These are phyloP conservation scores for Aspergillus sclerotioniger DNA, from an alignment of 495 filamentous ascomycete genomes.

Conservation along the genomic window DNA sequence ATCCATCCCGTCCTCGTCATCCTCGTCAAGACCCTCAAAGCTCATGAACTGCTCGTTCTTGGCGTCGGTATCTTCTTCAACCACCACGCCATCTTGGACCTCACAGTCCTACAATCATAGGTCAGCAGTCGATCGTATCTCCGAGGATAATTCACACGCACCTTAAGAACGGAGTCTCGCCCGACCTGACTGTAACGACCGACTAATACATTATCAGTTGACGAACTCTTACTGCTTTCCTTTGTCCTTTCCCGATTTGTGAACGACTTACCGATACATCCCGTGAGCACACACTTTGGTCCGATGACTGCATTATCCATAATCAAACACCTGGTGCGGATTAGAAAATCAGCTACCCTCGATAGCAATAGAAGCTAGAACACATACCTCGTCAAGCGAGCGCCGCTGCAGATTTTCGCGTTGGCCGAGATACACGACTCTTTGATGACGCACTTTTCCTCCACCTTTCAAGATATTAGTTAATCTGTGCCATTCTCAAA, in stretches of 20 bases:
- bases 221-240: slow-evolving; percentile 73
- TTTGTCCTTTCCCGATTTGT: slow-evolving; percentile 69
- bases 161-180: slow-evolving; percentile 65
- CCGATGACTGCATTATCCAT: slow-evolving; percentile 63
- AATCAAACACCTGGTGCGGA: too few species aligned
- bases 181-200: slow-evolving; percentile 75
- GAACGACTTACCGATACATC: slow-evolving; percentile 47
- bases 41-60: slow-evolving; percentile 85
- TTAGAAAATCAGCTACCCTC: too few species aligned
- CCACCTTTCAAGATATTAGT: too few species aligned
- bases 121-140: too few species aligned
- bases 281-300: slow-evolving; percentile 60
- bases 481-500: too few species aligned
- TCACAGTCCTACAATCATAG: slow-evolving; percentile 64
- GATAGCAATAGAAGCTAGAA: too few species aligned
- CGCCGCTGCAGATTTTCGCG: too few species aligned
- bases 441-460: slow-evolving; percentile 77
- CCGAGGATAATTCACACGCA: too few species aligned
- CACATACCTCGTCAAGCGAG: too few species aligned
- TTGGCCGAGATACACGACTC: slow-evolving; percentile 35
- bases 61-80: slow-evolving; percentile 76
- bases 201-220: slow-evolving; percentile 87
- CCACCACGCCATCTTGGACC: slow-evolving; percentile 80
- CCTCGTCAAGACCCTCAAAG: slow-evolving; percentile 62
- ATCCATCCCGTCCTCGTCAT: slow-evolving; percentile 48